phyloP scores from a whole-genome alignment of 768 basidiomycete species.

The Dacryopinax spathularia region DNA sequence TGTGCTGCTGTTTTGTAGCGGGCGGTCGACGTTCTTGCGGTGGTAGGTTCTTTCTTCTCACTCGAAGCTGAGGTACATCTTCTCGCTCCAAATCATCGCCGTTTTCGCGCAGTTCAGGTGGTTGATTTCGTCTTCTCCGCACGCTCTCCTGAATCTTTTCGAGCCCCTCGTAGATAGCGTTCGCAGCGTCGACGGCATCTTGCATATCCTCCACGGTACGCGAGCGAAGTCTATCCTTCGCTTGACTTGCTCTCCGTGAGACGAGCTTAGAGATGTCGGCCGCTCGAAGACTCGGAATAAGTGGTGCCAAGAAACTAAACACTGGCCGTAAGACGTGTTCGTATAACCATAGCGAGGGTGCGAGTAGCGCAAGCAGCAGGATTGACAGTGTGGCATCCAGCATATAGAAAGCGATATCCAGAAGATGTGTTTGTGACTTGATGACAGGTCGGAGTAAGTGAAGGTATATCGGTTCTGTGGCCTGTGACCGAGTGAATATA shows the following conservation, averaged over 20 bases:
- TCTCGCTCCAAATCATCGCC: neutral
- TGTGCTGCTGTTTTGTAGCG: neutral
- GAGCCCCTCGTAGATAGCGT: conserved; percentile 7
- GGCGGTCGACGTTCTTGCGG: neutral
- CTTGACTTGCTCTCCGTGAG: neutral
- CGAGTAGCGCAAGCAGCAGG: conserved; percentile 28
- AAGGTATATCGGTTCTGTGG: conserved; percentile 71
- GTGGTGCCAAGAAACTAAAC: neutral
- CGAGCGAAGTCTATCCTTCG: neutral
- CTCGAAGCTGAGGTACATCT: conserved; percentile 12
- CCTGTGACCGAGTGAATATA: conserved; percentile 31
- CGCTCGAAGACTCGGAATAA: neutral
- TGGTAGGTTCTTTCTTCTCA: conserved; percentile 17
- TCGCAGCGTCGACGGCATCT: conserved; percentile 6
- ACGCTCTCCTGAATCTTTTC: conserved; percentile 11
- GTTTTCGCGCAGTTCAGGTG: neutral
- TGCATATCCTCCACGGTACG: neutral
- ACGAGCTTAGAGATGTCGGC: neutral
- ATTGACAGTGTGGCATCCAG: conserved; percentile 45
- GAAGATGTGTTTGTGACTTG: conserved; percentile 52
- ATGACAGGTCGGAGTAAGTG: conserved; percentile 66
- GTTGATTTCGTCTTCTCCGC: neutral
- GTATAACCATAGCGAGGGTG: conserved; percentile 10
- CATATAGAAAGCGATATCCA: conserved; percentile 48
- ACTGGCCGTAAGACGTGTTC: neutral